These are phyloP conservation scores for Brettanomyces sp. DNA, from an alignment of 805 yeast genomes.

Conservation along the genomic window DNA sequence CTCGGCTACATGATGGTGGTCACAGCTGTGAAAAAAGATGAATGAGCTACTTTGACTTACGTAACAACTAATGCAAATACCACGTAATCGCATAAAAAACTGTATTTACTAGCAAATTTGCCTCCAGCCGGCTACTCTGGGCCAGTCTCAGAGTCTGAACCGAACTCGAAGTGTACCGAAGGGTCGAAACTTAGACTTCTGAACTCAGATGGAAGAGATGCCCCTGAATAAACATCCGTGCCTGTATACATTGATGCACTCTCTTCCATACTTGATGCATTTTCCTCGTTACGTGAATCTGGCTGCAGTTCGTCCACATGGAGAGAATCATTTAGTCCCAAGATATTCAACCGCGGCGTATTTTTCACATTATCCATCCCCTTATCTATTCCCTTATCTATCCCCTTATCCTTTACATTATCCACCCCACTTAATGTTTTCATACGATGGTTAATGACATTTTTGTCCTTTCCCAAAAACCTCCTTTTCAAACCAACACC, in stretches of 20 bases:
- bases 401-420: no score
- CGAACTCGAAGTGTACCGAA: not conserved
- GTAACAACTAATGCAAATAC: no score
- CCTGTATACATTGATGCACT: no score
- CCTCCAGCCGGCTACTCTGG: not conserved
- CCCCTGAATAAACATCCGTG: not conserved
- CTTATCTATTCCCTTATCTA: no score
- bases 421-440: not conserved
- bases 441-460: not conserved
- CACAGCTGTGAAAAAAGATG: slow-evolving; percentile 4
- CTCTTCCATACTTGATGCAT: no score
- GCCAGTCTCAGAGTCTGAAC: not conserved
- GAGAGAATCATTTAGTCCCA: no score
- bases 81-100: no score
- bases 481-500: not conserved
- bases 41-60: not conserved
- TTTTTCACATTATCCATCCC: no score
- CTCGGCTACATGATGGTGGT: slow-evolving; percentile 4
- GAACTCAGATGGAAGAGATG: not conserved
- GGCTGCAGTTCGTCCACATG: no score
- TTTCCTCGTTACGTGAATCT: no score
- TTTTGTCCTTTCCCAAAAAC: not conserved
- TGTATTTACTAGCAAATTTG: no score
- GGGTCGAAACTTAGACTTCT: not conserved
- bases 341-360: no score